Conservation (phyloP, 306 rosid genomes). For the Astragalus glycyphyllos region DNA sequence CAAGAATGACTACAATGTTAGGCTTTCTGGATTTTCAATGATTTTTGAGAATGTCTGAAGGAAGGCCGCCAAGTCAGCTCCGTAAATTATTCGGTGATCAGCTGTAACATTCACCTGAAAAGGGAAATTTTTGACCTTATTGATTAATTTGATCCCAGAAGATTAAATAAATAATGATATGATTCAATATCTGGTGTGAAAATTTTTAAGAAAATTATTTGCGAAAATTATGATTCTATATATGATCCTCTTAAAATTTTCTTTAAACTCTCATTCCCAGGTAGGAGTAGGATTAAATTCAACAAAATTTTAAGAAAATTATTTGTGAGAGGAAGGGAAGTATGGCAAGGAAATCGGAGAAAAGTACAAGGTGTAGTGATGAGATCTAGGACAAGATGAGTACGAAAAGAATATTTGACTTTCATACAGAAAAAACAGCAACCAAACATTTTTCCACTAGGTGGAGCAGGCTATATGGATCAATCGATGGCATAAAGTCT, state of each 20-base stretch:
- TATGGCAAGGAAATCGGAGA: not conserved
- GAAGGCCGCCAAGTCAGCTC: slow-evolving; percentile 94
- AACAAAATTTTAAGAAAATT: slow-evolving; percentile 10
- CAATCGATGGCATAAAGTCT: not conserved
- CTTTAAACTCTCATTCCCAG: not conserved
- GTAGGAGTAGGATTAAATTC: slow-evolving; percentile 3
- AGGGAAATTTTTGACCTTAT: slow-evolving; percentile 38
- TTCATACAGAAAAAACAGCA: not conserved
- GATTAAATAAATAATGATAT: not conserved
- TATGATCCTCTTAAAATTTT: no score
- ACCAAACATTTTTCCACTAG: not conserved
- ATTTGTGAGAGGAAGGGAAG: not conserved
- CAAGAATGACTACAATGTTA: slow-evolving; percentile 65
- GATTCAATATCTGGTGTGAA: not conserved
- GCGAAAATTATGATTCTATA: no score
- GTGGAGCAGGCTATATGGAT: not conserved
- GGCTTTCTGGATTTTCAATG: slow-evolving; percentile 81
- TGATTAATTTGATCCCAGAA: not conserved
- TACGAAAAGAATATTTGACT: not conserved
- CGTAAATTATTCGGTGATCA: slow-evolving; percentile 88
- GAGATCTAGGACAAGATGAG: not conserved
- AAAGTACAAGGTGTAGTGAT: not conserved
- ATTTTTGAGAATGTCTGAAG: slow-evolving; percentile 82
- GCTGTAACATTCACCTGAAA: slow-evolving; percentile 93
- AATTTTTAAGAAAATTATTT: no score